These are phyloP conservation scores for Sclerotinia nivalis DNA, from an alignment of 2,329 filamentous ascomycete species.

Conservation along the genomic window DNA sequence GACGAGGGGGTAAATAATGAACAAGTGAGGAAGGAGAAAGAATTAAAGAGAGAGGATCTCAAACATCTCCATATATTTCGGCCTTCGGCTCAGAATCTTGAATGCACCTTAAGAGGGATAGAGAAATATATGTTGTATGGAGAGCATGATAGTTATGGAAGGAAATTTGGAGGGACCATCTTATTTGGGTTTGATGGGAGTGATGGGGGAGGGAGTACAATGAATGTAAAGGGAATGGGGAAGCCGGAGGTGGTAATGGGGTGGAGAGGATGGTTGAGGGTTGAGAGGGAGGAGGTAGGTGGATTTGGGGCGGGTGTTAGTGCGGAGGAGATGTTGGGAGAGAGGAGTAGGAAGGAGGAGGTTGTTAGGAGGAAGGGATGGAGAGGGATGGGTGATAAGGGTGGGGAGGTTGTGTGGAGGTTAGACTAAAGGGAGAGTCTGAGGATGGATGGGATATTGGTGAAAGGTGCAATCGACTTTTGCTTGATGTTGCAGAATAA, in stretches of 20 bases:
- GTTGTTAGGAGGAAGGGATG: slow-evolving; percentile 33
- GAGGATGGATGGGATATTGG: not conserved
- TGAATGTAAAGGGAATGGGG: slow-evolving; percentile 20
- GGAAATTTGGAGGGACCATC: slow-evolving; percentile 38
- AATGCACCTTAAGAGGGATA: slow-evolving; percentile 32
- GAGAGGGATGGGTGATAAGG: slow-evolving; percentile 32
- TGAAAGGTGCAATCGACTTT: not conserved
- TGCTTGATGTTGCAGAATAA: not conserved
- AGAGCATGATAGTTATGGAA: slow-evolving; percentile 33
- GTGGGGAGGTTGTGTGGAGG: slow-evolving; percentile 32
- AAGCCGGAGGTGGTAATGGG: slow-evolving; percentile 28
- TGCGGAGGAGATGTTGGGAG: slow-evolving; percentile 39
- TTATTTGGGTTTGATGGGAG: slow-evolving; percentile 35
- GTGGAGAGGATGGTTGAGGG: slow-evolving; percentile 41
- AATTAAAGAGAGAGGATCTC: slow-evolving; percentile 26
- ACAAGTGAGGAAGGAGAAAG: not conserved
- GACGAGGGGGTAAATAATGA: not conserved
- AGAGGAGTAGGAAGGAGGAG: slow-evolving; percentile 30
- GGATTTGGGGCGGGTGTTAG: slow-evolving; percentile 34
- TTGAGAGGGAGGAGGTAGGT: slow-evolving; percentile 33
- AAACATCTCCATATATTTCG: slow-evolving; percentile 39
- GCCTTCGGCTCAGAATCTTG: slow-evolving; percentile 28
- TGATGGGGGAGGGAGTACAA: slow-evolving; percentile 29
- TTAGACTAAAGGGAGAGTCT: slow-evolving; percentile 12
- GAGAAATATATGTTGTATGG: slow-evolving; percentile 40